Base-by-base conservation (phyloP, 441 rosid species). In the Populus hybrid region DNA sequence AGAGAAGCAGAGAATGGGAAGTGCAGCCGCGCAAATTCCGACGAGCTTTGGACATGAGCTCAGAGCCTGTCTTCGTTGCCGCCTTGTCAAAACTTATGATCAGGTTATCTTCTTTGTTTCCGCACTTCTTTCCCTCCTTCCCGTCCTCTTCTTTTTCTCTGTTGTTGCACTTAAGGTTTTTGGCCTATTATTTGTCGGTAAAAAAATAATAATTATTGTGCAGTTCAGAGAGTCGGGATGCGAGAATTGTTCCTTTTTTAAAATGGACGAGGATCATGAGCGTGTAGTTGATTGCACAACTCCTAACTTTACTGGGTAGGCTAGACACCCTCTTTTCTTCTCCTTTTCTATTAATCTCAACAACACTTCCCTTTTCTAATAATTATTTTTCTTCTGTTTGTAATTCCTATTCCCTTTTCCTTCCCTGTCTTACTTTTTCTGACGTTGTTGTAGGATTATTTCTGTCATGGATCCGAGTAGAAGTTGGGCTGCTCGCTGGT, bases 31-130 rank as follows among this genome's bases (percentile, higher is more conserved):
- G 1, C 96, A 94, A 84, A 94, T 96, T 78, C 98, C 99, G 69
- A 96, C 98, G n/a, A 96, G 98, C 83, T 94, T 93, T 46, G 99
- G 99, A 23, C 97, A 94, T 70, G 97, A 93, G 77, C 94, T 96
- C 12, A 90, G 99, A 82, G 98, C 98, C 77, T 93, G 98, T 84
- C 94, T 96, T 75, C 97, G 97, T 42, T 92, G 98, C 79, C 96
- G 95, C 34, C 99, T 96, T 67, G 95, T 96, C 81, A 96, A 96
- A 82, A 96, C 98, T 76, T 94, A 90, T 81, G 99, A 96, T 86
- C 98, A 94, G 97, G 98, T 91, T 50, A 16, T 7, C 67, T 42
- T 53, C 36, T 14, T 8, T 24, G 18, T 36, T 66, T 14, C 23
- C 35, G 11, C 2, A 42, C 24, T 40, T 50, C 4, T 46, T n/a